These are phyloP conservation scores for Rubia occidens DNA, from an alignment of 305 asterid species.

Conservation along the genomic window DNA sequence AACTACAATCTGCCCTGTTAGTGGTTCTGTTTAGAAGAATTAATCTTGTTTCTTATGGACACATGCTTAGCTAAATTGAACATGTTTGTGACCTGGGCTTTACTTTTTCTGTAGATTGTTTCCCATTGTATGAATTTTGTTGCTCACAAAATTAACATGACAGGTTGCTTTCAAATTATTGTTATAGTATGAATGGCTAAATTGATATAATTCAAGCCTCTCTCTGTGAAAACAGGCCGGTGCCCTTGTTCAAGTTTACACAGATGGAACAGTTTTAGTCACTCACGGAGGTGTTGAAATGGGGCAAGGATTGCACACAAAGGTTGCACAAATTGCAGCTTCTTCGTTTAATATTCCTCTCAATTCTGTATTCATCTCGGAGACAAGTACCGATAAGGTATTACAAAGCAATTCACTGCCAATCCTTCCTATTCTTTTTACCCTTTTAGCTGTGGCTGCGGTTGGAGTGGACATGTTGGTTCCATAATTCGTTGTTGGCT, in stretches of 20 bases:
- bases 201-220: constrained; percentile 10
- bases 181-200: neutral
- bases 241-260: constrained; percentile 91
- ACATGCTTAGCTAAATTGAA: neutral
- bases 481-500: neutral
- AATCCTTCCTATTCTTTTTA: neutral
- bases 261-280: constrained; percentile 92
- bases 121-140: neutral
- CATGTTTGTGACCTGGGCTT: neutral
- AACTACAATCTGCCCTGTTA: neutral
- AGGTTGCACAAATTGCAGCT: constrained; percentile 94
- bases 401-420: constrained; percentile 5
- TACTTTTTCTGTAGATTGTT: neutral
- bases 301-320: constrained; percentile 99
- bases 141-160: neutral
- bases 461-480: neutral
- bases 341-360: constrained; percentile 79
- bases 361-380: constrained; percentile 81
- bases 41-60: neutral
- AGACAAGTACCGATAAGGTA: constrained; percentile 98
- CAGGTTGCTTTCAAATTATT: constrained; percentile 1
- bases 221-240: constrained; percentile 52
- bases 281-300: constrained; percentile 98
- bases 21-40: neutral
- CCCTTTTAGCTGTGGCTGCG: neutral